Conservation (phyloP, 768 basidiomycete genomes). For the Rhodotorula taiwanensis region DNA sequence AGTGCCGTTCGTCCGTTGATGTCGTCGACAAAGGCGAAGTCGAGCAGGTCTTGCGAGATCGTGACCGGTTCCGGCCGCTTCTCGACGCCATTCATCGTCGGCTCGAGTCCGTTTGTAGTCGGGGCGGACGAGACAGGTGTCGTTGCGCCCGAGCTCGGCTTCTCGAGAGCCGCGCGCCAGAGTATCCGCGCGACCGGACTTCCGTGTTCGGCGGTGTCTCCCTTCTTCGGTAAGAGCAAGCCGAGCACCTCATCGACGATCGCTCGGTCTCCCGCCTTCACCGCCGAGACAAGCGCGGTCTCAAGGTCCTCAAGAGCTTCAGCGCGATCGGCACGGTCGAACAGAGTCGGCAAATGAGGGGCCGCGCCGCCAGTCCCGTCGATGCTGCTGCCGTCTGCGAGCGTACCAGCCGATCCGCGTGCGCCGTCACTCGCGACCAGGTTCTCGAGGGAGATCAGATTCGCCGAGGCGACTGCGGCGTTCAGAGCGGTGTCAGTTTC, state of each 20-base stretch:
- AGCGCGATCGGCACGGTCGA: constrained; percentile 41
- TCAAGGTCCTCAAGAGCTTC: constrained; percentile 43
- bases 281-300: constrained; percentile 35
- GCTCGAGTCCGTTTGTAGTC: too few relatives aligned
- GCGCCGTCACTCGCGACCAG: constrained; percentile 59
- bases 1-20: constrained; percentile 92
- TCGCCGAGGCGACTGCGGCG: constrained; percentile 52
- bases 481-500: constrained; percentile 52
- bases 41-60: constrained; percentile 62
- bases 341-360: constrained; percentile 38
- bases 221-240: constrained; percentile 57
- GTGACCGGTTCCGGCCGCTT: constrained; percentile 59
- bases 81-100: too few relatives aligned
- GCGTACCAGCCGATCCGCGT: not conserved
- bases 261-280: constrained; percentile 62
- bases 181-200: constrained; percentile 79
- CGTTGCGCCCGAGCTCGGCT: constrained; percentile 45
- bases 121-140: too few relatives aligned
- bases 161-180: constrained; percentile 85
- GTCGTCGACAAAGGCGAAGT: constrained; percentile 88
- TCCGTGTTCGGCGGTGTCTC: constrained; percentile 52
- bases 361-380: constrained; percentile 32
- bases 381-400: constrained; percentile 38
- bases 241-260: constrained; percentile 83
- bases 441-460: constrained; percentile 61